Evolutionary conservation across 2,329 filamentous ascomycete genomes (phyloP).

Genomic region (Diaporthe ampelina): DNA sequence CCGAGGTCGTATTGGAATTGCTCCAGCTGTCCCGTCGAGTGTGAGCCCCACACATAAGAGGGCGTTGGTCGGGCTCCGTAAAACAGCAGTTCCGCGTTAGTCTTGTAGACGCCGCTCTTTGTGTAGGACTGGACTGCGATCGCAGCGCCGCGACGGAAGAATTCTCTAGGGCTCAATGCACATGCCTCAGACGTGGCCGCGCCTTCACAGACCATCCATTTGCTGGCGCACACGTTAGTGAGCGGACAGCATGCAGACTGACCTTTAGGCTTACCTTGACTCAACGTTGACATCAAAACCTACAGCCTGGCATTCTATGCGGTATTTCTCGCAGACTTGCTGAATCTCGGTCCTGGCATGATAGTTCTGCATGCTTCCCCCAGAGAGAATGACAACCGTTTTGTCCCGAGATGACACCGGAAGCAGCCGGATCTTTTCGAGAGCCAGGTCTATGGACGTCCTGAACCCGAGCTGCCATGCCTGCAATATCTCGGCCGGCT

Average conservation of each 20-base stretch:
- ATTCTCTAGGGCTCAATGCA: background rate
- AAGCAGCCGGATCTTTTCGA: background rate
- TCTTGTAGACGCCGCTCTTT: background rate
- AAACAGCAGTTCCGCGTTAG: background rate
- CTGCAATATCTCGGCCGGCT: background rate
- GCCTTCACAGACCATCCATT: constrained; percentile 19
- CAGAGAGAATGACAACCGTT: background rate
- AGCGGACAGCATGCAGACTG: background rate
- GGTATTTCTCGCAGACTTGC: background rate
- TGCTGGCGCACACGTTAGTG: background rate
- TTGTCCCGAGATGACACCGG: background rate
- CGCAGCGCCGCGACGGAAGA: background rate
- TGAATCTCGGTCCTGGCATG: background rate
- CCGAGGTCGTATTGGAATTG: background rate
- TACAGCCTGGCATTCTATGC: background rate
- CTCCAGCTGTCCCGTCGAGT: background rate
- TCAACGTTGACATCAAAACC: background rate
- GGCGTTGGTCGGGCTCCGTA: background rate
- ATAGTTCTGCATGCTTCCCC: constrained; percentile 3
- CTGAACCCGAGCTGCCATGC: background rate
- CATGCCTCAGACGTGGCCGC: background rate
- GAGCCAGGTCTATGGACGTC: background rate
- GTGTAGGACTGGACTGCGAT: background rate
- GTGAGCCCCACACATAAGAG: background rate
- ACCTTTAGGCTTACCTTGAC: background rate